Evolutionary conservation across 768 basidiomycete genomes (phyloP), one percentile per base, ranked within the genome.

Genomic region (Termitomyces sp.): DNA sequence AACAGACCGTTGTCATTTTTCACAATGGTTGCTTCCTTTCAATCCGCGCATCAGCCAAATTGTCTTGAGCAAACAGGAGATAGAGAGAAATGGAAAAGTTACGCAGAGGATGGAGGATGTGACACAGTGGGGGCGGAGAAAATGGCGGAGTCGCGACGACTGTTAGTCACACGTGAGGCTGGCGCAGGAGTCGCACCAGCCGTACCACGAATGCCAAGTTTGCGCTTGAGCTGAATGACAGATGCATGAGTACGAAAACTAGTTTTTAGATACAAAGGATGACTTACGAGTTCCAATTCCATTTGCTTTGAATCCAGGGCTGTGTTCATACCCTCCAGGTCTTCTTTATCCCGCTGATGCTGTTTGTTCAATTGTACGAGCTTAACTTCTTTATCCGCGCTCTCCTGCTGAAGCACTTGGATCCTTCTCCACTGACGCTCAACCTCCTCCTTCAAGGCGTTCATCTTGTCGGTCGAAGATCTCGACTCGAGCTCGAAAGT

Each of bases 221-320:
- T 81, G 46, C 89, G 79, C 69, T 92, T 92, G 37, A 87, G 72
- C 87, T 88, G 63, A 34, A 52, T 42, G 10, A 26, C 57, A 20
- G 28, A 39, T n/a, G 37, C 26, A 65, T 24, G 41, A 39, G 29
- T 18, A 59, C 1, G 24, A 41, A 41, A 20, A 18, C n/a, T 13
- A 12, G 10, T 37, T 42, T 22, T 36, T 33, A 24, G 55, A 44
- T 51, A 31, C 51, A 44, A 33, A 61, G 51, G 31, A 39, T 15
- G 41, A 64, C 55, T 78, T 83, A 97, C 94, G 70, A 95, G 68
- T 68, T 96, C 93, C 39, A 97, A 74, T 69, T 96, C 94, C 69
- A 95, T 93, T 66, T 97, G 94, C 72, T 97, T 97, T 26, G 92
- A 87, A 70, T 95, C 92, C 54, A 97, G 72, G 0, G 94, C 94